phyloP scores from a whole-genome alignment of 2,329 filamentous ascomycete genomes.

The Nannizziopsis arthrosporioides region DNA sequence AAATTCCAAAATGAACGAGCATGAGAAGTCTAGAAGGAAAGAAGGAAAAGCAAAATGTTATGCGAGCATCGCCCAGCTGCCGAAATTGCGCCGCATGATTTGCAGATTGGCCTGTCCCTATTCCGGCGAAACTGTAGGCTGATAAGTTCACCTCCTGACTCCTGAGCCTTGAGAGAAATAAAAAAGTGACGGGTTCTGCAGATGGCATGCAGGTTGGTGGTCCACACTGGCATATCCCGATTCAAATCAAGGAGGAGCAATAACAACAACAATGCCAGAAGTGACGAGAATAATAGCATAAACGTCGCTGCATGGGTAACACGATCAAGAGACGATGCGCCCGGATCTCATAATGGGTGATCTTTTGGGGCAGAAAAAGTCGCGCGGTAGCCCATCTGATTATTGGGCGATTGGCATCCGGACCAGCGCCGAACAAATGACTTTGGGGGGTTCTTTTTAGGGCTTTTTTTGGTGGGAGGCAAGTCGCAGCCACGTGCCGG shows the following conservation, averaged over 20 bases:
- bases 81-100: constrained; percentile 3
- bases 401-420: not conserved
- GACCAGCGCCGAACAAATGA: not conserved
- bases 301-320: not conserved
- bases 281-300: constrained; percentile 8
- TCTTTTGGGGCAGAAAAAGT: too few relatives aligned
- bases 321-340: not conserved
- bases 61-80: not conserved
- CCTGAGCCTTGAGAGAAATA: too few relatives aligned
- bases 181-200: constrained; percentile 4
- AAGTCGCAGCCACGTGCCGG: constrained; percentile 6
- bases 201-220: not conserved
- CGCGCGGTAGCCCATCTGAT: not conserved
- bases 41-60: not conserved
- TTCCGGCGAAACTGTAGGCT: not conserved
- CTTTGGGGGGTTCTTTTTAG: too few relatives aligned
- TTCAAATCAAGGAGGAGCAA: not conserved
- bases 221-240: not conserved
- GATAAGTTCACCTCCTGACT: not conserved
- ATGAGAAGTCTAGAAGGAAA: not conserved
- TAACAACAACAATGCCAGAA: not conserved
- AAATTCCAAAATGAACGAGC: not conserved
- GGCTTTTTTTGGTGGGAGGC: not conserved
- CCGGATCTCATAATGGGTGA: too few relatives aligned
- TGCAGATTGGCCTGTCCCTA: constrained; percentile 2